Conservation (phyloP, 2,329 filamentous ascomycete species). For the Fusarium sp. region DNA sequence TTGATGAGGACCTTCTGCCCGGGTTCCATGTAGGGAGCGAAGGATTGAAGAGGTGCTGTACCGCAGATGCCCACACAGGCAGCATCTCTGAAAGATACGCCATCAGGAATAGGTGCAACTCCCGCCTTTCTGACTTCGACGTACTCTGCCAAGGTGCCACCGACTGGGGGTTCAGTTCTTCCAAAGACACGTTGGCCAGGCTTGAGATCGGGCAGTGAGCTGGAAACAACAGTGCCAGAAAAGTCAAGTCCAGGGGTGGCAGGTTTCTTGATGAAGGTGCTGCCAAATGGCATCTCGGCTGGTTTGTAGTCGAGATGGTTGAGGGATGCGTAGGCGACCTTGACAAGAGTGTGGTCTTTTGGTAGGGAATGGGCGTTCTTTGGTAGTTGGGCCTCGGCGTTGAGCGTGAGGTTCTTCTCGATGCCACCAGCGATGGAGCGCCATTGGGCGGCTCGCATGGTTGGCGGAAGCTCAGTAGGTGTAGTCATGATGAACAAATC, state of each 20-base stretch:
- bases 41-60: constrained; percentile 14
- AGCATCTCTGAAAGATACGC: constrained; percentile 16
- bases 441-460: constrained; percentile 37
- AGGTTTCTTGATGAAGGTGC: constrained; percentile 15
- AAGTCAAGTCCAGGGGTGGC: constrained; percentile 34
- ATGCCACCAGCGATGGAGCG: constrained; percentile 29
- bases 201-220: background rate
- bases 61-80: constrained; percentile 32
- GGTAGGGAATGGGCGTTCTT: background rate
- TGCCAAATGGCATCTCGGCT: constrained; percentile 29
- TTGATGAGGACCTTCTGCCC: constrained; percentile 22
- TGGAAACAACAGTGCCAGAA: constrained; percentile 27
- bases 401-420: constrained; percentile 23
- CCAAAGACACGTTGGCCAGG: constrained; percentile 23
- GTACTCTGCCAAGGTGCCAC: constrained; percentile 34
- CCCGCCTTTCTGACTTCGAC: constrained; percentile 18
- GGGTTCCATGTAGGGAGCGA: background rate
- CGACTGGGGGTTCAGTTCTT: constrained; percentile 12
- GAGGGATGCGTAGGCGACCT: constrained; percentile 34
- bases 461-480: constrained; percentile 2
- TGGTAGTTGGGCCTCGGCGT: constrained; percentile 14
- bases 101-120: background rate
- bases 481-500: constrained; percentile 21
- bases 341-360: constrained; percentile 21
- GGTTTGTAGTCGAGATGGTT: constrained; percentile 39